A percentile compares a stretch with the other conserved stretches of the same genome.
Evolutionary conservation across 257 asterid genomes (phyloP).

Genomic region (Solanum sitiens): DNA sequence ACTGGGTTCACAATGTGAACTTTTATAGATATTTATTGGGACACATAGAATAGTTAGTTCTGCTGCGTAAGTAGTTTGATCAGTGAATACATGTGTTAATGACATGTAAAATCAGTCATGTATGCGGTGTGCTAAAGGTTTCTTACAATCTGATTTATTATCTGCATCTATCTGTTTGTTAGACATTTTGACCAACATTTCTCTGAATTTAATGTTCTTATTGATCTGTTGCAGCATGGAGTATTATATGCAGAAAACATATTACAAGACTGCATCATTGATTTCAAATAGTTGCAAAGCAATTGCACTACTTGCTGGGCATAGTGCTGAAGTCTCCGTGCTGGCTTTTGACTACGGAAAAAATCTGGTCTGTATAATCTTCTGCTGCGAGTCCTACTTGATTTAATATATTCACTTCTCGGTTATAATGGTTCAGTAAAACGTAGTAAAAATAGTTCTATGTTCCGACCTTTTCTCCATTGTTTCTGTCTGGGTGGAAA

Average conservation of each 20-base stretch:
- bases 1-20: background rate
- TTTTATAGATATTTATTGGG: background rate
- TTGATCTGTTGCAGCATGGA: slow-evolving; percentile 50
- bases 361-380: slow-evolving; percentile 56
- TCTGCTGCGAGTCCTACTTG: background rate
- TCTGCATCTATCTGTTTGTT: background rate
- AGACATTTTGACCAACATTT: background rate
- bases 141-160: background rate
- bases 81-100: background rate
- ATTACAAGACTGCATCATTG: slow-evolving; percentile 89
- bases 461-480: background rate
- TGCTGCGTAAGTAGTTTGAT: background rate
- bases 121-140: background rate
- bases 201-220: background rate
- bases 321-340: slow-evolving; percentile 72
- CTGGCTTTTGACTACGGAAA: slow-evolving; percentile 92
- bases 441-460: background rate
- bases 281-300: slow-evolving; percentile 96
- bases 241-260: slow-evolving; percentile 93
- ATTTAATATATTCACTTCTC: background rate
- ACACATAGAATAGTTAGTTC: background rate
- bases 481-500: background rate
- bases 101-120: background rate
- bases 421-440: background rate
- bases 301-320: slow-evolving; percentile 89